Evolutionary conservation across 352 stramenopile species (phyloP), one percentile per base, ranked within the genome.

Genomic region (Globisporangium ultimum): DNA sequence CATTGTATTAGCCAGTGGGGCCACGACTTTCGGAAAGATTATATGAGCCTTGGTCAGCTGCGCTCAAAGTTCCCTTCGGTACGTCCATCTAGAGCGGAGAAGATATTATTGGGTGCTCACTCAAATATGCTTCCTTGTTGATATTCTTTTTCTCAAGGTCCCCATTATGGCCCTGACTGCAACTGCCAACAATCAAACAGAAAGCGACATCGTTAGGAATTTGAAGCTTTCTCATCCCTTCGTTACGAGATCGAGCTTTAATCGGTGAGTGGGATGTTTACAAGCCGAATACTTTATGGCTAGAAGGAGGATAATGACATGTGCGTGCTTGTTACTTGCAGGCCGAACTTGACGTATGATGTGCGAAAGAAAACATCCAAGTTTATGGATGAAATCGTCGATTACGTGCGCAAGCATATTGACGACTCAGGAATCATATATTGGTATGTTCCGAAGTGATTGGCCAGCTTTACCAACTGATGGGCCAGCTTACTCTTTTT

Each of bases 1-100:
- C 97, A 99, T 64, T 99, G 97, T 72, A 95, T 99, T 58, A 97
- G 86, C 56, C 89, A 97, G 65, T 99, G 97, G 98, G 97, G 97
- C 20, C 97, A 99, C 69, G 98, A 99, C 68, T 99, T 99, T 68
- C 81, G 98, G 13, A 98, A 97, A 63, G 97, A 98, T 67, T 99
- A 99, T 71, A 89, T 98, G 63, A 85, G 93, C 53, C 73, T 99
- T 20, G 82, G 88, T 6, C 79, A 80, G 17, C 72, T 99, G 14
- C 81, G 97, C 48, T 71, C 69, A 14, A 88, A 98, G 20, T 99
- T 98, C 61, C 93, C 93, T 12, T 90, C 87, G 60, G 93, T 98
- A 56, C 52, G 71, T 48, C 12, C 42, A 36, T 36, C 28, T 36
- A 8, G 0, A 36, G 28, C 7, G 4, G 4, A 36, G 28, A 36